Evolutionary conservation across 2,329 filamentous ascomycete species (phyloP), one percentile per base, ranked within the genome.

Genomic region (Cordyceps farinosa): DNA sequence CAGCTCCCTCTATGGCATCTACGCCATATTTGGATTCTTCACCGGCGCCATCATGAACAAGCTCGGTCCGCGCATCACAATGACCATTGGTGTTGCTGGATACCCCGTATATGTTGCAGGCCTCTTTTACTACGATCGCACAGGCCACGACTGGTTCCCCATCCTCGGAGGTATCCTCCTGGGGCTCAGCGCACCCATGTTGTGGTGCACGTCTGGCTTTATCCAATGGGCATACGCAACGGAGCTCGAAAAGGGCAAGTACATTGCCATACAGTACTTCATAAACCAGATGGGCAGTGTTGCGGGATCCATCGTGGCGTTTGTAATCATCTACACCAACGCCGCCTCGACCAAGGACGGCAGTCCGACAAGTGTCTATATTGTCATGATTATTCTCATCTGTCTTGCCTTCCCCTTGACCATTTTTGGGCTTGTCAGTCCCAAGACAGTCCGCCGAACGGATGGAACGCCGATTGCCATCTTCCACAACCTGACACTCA

Each of bases 371-470:
- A 57, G 58, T 6, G 59, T 67, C 13, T 67, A 67, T 53, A 61
- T 65, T n/a, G 58, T 65, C 38, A 67, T 67, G 55, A 61, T 67
- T 32, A 51, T 65, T 15, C 59, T 67, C 52, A 63, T 64, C 42
- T 62, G 52, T 32, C 44, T 64, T 29, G 65, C 66, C 7, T 64
- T 66, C 34, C 27, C 66, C 3, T 15, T 66, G 53, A 59, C 66
- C n/a, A 42, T 67, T 3, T 34, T 66, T 47, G 67, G 68, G 29
- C 60, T 70, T 17, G 64, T 68, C 55, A 64, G 54, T 47, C 70
- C 69, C 44, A 66, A 65, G 45, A 68, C 66, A 38, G 66, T 70
- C 42, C 66, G 68, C 64, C 53, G 66, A 9, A 11, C 45, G 15
- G 66, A 67, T 42, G 65, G 65, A 8, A 62, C 62, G 30, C 53